A percentile compares a stretch with the other conserved stretches of the same genome.
Evolutionary conservation across 768 basidiomycete genomes (phyloP).

Genomic region (Tricholoma sp.): DNA sequence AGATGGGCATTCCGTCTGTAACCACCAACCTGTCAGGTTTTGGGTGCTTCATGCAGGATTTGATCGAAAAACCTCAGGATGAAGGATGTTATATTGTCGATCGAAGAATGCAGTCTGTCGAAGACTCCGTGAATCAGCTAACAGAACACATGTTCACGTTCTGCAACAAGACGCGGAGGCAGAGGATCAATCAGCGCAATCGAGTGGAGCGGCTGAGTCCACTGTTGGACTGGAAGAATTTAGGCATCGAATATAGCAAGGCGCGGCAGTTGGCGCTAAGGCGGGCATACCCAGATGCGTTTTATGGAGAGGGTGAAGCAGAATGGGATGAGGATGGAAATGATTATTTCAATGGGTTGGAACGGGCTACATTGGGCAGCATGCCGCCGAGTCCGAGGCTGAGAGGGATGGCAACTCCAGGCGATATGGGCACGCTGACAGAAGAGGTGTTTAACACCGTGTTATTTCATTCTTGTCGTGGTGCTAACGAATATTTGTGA

Average conservation of each 20-base stretch:
- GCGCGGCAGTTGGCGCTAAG: conserved; percentile 87
- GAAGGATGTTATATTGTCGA: conserved; percentile 98
- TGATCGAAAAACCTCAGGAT: conserved; percentile 90
- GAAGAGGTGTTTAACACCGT: conserved; percentile 54
- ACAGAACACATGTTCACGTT: conserved; percentile 72
- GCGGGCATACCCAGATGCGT: conserved; percentile 93
- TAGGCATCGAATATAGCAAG: conserved; percentile 97
- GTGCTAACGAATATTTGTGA: background rate
- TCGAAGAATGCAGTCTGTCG: conserved; percentile 81
- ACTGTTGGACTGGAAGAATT: conserved; percentile 95
- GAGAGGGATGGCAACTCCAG: conserved; percentile 86
- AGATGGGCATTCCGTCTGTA: conserved; percentile 98
- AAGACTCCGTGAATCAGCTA: conserved; percentile 87
- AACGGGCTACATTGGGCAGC: conserved; percentile 65
- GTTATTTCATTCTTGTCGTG: background rate
- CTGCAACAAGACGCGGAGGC: conserved; percentile 81
- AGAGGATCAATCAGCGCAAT: conserved; percentile 98
- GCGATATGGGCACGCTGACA: conserved; percentile 86
- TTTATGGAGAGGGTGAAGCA: conserved; percentile 56
- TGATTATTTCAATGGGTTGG: conserved; percentile 54
- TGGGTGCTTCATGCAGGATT: conserved; percentile 97
- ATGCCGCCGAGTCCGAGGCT: conserved; percentile 87
- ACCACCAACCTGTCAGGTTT: conserved; percentile 98
- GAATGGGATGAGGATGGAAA: conserved; percentile 33
- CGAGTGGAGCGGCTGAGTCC: conserved; percentile 93